Evolutionary conservation across 139 green algal species (phyloP).

Genomic region (Tetradesmus lagerheimii): DNA sequence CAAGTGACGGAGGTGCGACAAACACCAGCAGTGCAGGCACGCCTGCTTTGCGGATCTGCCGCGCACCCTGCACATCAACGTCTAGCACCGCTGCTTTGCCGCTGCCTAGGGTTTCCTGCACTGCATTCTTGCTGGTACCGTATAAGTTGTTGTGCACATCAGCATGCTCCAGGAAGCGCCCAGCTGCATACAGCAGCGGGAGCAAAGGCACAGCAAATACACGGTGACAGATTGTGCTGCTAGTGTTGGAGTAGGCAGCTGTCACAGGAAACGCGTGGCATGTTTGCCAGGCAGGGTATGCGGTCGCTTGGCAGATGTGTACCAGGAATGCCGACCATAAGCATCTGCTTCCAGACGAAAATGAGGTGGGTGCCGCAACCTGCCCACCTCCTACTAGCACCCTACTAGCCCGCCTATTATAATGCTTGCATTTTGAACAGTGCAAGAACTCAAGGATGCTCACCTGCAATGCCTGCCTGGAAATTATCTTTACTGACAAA

Average conservation of each 20-base stretch:
- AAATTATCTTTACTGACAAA: conserved; percentile 83
- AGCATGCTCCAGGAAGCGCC: conserved; percentile 89
- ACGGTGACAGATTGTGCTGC: too few species aligned
- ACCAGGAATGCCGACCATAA: too few species aligned
- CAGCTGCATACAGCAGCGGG: conserved; percentile 37
- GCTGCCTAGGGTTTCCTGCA: conserved; percentile 68
- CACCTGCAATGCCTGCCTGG: conserved; percentile 70
- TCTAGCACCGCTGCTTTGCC: conserved; percentile 66
- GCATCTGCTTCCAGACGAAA: too few species aligned
- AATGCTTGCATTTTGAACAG: too few species aligned
- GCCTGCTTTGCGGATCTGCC: conserved; percentile 36
- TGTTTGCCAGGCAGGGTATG: too few species aligned
- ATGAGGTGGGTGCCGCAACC: too few species aligned
- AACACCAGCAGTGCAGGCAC: conserved; percentile 89
- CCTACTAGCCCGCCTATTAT: too few species aligned
- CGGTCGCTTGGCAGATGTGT: too few species aligned
- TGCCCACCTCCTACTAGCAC: too few species aligned
- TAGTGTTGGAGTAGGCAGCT: too few species aligned
- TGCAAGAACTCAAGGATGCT: not conserved
- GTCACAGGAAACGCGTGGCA: too few species aligned
- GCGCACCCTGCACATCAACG: conserved; percentile 79
- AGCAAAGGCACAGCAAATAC: too few species aligned
- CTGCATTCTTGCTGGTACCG: conserved; percentile 78
- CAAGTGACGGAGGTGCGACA: conserved; percentile 80
- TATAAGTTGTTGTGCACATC: conserved; percentile 90